phyloP scores from a whole-genome alignment of 139 green algal genomes.

The Chlorella ohadii region DNA sequence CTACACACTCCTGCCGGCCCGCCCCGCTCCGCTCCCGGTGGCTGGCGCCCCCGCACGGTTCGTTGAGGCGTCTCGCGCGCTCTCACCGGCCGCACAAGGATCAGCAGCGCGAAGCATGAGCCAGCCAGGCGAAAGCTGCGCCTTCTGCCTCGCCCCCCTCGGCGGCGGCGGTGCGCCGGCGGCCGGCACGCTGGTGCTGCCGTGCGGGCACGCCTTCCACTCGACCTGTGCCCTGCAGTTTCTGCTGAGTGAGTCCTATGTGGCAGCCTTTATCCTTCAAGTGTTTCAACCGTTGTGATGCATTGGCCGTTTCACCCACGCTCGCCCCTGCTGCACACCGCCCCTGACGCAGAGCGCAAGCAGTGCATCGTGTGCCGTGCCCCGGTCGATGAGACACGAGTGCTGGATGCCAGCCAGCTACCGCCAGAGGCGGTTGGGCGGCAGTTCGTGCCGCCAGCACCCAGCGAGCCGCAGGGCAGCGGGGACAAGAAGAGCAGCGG shows the following conservation, averaged over 20 bases:
- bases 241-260: slow-evolving; percentile 7
- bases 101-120: too few species aligned
- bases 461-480: not conserved
- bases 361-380: slow-evolving; percentile 16
- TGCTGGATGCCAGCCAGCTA: not conserved
- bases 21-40: too few species aligned
- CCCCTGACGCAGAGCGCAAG: slow-evolving; percentile 14
- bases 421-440: not conserved
- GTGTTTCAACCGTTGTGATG: too few species aligned
- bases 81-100: too few species aligned
- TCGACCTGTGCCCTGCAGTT: slow-evolving; percentile 3
- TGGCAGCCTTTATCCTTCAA: too few species aligned
- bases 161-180: too few species aligned
- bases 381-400: not conserved
- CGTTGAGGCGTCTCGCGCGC: too few species aligned
- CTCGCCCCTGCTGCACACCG: too few species aligned
- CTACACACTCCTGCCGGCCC: too few species aligned
- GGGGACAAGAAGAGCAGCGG: not conserved
- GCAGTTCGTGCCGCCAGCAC: not conserved
- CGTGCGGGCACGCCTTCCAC: not conserved
- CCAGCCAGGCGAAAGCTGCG: not conserved
- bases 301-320: too few species aligned
- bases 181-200: not conserved
- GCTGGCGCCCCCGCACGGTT: too few species aligned
- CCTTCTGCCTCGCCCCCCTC: slow-evolving; percentile 9